Evolutionary conservation across 306 rosid species (phyloP).

Genomic region (Quercus alba): DNA sequence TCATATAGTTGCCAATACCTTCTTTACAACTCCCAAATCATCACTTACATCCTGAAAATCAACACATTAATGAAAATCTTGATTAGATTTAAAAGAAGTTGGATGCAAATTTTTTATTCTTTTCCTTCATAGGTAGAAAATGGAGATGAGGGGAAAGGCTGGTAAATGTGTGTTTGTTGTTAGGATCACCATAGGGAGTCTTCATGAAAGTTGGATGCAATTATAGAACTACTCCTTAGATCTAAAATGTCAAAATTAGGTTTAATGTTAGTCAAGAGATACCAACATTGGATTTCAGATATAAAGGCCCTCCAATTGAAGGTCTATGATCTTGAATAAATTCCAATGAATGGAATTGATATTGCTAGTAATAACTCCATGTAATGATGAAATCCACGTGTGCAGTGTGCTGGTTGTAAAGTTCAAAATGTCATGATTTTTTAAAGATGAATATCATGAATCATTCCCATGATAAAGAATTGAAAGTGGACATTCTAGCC

Average conservation of each 20-base stretch:
- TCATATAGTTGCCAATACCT: slow-evolving; percentile 47
- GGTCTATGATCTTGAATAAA: slow-evolving; percentile 5
- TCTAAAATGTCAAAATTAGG: background rate
- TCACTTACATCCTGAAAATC: slow-evolving; percentile 75
- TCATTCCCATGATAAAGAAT: background rate
- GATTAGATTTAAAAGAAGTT: slow-evolving; percentile 8
- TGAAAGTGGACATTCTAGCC: slow-evolving; percentile 51
- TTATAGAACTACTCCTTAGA: background rate
- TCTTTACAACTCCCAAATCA: slow-evolving; percentile 84
- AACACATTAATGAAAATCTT: slow-evolving; percentile 11
- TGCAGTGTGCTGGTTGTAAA: background rate
- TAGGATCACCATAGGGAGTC: too few species aligned
- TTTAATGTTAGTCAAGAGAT: background rate
- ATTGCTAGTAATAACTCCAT: background rate
- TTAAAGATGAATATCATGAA: background rate
- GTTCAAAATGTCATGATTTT: background rate
- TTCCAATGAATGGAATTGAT: background rate
- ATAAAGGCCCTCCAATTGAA: slow-evolving; percentile 2
- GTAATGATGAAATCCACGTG: slow-evolving; percentile 2
- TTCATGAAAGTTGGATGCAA: background rate
- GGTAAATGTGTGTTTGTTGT: too few species aligned
- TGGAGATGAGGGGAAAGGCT: too few species aligned
- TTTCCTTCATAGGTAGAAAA: too few species aligned
- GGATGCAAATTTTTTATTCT: background rate
- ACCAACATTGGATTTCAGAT: background rate